Evolutionary conservation across 116 monocot genomes (phyloP), one percentile per base, ranked within the genome.

Genomic region (Trichopus zeylanicus): DNA sequence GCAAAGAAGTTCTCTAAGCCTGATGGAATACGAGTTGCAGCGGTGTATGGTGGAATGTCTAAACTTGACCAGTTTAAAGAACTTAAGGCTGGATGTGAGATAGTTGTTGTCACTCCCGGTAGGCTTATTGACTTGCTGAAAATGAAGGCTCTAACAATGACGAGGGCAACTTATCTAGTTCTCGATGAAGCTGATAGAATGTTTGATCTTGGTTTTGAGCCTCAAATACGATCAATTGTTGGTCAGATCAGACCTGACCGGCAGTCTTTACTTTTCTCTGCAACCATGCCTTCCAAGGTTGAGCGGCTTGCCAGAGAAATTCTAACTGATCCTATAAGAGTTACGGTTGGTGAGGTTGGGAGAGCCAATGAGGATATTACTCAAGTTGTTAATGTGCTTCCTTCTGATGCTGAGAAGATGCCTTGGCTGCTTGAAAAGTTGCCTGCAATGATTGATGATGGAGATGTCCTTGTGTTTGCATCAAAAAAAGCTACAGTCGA

Each of bases 191-290:
- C 99, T 64, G 99, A 99, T 48, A 66, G 99, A 10, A 99, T 99
- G 99, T 99, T 99, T 77, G 99, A 99, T 85, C 78, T 99, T 55
- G 99, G 99, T 18, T 99, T 99, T 78, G 99, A 99, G 57, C 99
- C 99, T 30, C 99, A 99, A 51, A 74, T 99, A 64, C 62, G 85
- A 60, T 92, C 99, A 26, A 92, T 98, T 65, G 98, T 98, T 54
- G 98, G 98, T 51, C 98, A 98, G 64, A 85, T 98, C 48, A 82
- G 98, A 65, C 92, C 98, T 21, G 98, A 98, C 31, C 61, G 98
- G 23, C 98, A 98, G 62, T 91, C 98, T 39, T 65, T 92, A 26
- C 81, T 98, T 53, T 99, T 99, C 64, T 99, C 99, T 51, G 99
- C 99, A 23, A 99, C 99, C 19, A 99, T 99, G 99, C 99, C 99